These are phyloP conservation scores for Geotrichum fermentans DNA, from an alignment of 1,139 yeast species.

Conservation along the genomic window DNA sequence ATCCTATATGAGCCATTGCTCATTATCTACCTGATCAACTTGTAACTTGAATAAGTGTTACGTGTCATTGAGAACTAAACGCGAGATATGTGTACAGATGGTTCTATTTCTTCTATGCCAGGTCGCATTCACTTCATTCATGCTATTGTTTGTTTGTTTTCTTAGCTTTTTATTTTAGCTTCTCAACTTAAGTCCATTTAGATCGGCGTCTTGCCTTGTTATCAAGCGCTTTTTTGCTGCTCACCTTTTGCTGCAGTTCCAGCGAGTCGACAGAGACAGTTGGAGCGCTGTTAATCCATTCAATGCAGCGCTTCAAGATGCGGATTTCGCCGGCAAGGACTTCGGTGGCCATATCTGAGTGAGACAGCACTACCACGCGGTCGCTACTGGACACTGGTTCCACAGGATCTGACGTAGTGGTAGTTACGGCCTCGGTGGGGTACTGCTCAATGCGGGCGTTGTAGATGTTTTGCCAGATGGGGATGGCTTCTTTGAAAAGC, in stretches of 20 bases:
- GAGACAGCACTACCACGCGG: slow-evolving; percentile 24
- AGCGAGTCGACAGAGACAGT: background rate
- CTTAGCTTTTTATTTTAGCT: too few relatives aligned
- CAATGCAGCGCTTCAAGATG: slow-evolving; percentile 20
- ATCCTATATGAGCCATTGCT: too few relatives aligned
- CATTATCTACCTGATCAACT: too few relatives aligned
- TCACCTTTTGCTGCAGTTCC: background rate
- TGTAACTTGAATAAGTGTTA: too few relatives aligned
- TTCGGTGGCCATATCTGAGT: slow-evolving; percentile 28
- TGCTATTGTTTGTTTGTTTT: too few relatives aligned
- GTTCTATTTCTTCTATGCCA: too few relatives aligned
- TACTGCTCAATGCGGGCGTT: slow-evolving; percentile 25
- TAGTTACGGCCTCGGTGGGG: slow-evolving; percentile 18
- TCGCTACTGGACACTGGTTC: slow-evolving; percentile 14
- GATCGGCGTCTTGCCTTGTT: too few relatives aligned
- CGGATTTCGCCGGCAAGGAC: slow-evolving; percentile 29
- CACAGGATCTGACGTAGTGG: slow-evolving; percentile 15
- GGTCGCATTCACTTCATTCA: too few relatives aligned
- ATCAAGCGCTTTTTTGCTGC: too few relatives aligned
- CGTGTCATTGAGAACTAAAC: too few relatives aligned
- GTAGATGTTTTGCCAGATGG: slow-evolving; percentile 23
- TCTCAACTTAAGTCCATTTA: too few relatives aligned
- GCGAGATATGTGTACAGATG: too few relatives aligned
- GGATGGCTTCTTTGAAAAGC: slow-evolving; percentile 24
- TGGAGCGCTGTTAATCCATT: slow-evolving; percentile 11